Conservation (phyloP, 352 stramenopile species). For the Pilasporangium apinafurcum region DNA sequence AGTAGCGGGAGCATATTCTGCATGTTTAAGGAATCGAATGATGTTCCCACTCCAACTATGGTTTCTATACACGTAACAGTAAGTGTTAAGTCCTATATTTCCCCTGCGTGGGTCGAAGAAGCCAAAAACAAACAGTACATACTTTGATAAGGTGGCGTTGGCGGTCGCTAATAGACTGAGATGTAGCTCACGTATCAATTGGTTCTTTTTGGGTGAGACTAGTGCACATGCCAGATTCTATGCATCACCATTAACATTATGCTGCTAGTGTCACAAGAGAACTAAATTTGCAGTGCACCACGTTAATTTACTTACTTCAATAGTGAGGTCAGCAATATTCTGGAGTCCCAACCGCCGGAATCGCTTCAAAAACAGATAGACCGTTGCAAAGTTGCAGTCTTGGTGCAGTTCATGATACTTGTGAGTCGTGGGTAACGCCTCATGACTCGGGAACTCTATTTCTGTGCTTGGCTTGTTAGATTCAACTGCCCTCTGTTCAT, state of each 20-base stretch:
- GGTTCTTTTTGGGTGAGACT: constrained; percentile 17
- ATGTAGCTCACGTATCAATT: constrained; percentile 40
- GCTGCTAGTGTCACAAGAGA: background rate
- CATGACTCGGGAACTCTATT: constrained; percentile 26
- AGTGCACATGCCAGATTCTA: constrained; percentile 32
- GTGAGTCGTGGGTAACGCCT: constrained; percentile 15
- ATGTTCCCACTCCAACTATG: constrained; percentile 38
- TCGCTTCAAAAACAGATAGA: constrained; percentile 66
- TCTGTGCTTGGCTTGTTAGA: background rate
- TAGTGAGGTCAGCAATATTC: constrained; percentile 27
- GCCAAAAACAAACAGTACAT: constrained; percentile 3
- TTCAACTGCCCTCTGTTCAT: constrained; percentile 7
- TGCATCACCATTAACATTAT: background rate
- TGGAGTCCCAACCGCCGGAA: constrained; percentile 55
- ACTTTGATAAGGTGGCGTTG: constrained; percentile 42
- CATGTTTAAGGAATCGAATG: constrained; percentile 32
- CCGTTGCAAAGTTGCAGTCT: constrained; percentile 40
- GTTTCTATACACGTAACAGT: constrained; percentile 14
- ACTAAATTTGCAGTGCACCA: background rate
- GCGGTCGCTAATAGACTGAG: constrained; percentile 35
- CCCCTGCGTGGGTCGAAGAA: too few species aligned
- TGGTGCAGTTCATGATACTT: constrained; percentile 30
- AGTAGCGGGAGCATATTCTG: too few species aligned
- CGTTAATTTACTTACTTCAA: constrained; percentile 20
- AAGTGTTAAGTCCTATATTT: too few species aligned